Base-by-base conservation (phyloP, 2,329 filamentous ascomycete genomes). In the Trichoderma koningiopsis region DNA sequence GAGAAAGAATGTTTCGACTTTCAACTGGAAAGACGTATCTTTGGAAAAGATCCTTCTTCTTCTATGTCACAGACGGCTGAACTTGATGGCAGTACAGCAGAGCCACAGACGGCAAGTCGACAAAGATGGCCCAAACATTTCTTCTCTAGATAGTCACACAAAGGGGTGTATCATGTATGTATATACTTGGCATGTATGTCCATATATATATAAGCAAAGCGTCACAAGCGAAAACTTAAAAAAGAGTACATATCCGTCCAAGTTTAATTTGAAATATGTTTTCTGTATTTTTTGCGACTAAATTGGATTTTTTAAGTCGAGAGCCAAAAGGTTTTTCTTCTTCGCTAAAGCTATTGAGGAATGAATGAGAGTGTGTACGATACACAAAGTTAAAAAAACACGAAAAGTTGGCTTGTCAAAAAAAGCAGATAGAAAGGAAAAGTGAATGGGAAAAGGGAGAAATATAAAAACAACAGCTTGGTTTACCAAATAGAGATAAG, bases 271-370 rank as follows among this genome's bases (percentile, higher is more conserved):
- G 24, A 31, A 43, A 53, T 60, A 33, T 68, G 31, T 68, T 40
- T 64, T 59, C 24, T 64, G 40, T 63, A 43, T 64, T 31, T 63
- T 66, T 22, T 61, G 47, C 16, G 35, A 43, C 19, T 52, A 56
- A 43, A 43, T 8, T n/a, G n/a, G 16, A 43, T n/a, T 43, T 43
- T 33, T 27, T 27, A 1, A 43, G 37, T 19, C 40, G 40, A 43
- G 40, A n/a, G 40, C 40, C 19, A 43, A 43, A 10, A 43, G 40
- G 40, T 43, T n/a, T 40, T 43, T 43, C 40, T 43, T 43, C 40
- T 43, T 43, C 40, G 19, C 47, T 40, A 11, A 3, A 68, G 6
- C 40, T 19, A 43, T 52, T 52, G 43, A 35, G 5, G 10, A 55
- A 22, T 24, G 4, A 60, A 52, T 60, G 55, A 64, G 35, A 56